Base-by-base conservation (phyloP, 352 stramenopile species). In the Phytophthora pisi region DNA sequence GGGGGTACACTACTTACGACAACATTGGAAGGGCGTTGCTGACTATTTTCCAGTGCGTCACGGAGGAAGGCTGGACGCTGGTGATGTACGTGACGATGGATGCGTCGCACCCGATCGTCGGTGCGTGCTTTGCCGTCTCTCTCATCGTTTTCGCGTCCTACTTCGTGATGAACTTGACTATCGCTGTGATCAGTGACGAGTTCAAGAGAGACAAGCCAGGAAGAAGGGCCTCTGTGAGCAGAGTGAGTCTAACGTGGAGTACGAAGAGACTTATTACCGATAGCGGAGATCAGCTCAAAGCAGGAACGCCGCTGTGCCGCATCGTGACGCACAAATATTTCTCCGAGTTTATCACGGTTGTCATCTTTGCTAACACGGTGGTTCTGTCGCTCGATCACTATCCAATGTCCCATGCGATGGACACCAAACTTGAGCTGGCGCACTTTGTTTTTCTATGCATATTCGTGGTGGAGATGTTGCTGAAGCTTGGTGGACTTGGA, bases 31-130 rank as follows among this genome's bases (percentile, higher is more conserved):
- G 59, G 11, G 84, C 92, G 5, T 95, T 97, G 40, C 71, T 98
- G 20, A 95, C 90, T 5, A 96, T 97, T 40, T 97, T 98, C 64
- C 92, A 98, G 74, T 73, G 82, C 0, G 86, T 98, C 38, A 98
- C 93, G 4, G 66, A 96, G 26, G 94, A 98, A 74, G 95, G 93
- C 0, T 98, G 95, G 95, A 93, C 81, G 0, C 61, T 75, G 20
- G 87, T 98, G 55, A 97, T 98, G 86, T 94, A 97, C 72, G 89
- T 91, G 74, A 76, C 89, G 28, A 75, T 87, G 74, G 64, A 84
- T 42, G 66, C 77, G 18, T 77, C 78, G n/a, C 59, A 76, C 30
- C 65, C 91, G 55, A 15, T 87, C 13, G 45, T 94, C 3, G 87
- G 61, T 4, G 71, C 77, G 5, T 38, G 96, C 0, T 97, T 95